Evolutionary conservation across 306 rosid genomes (phyloP).

Genomic region (Fagus crenata): DNA sequence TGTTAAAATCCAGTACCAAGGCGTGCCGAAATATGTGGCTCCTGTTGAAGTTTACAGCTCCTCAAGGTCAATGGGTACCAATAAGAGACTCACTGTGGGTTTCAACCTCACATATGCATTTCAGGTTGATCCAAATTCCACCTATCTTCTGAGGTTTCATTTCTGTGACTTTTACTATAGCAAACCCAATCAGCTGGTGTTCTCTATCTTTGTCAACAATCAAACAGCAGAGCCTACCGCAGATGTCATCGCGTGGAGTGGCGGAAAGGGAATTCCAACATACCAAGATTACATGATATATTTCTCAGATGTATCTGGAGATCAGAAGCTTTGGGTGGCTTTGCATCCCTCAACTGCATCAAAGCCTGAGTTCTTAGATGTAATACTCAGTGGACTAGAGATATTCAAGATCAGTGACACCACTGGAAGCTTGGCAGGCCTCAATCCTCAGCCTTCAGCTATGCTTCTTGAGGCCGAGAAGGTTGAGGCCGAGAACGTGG

Average conservation of each 20-base stretch:
- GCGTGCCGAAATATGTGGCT: slow-evolving; percentile 39
- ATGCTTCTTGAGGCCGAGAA: slow-evolving; percentile 25
- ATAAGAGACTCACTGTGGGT: slow-evolving; percentile 21
- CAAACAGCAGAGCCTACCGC: slow-evolving; percentile 39
- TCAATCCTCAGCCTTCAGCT: slow-evolving; percentile 51
- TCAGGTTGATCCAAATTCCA: slow-evolving; percentile 48
- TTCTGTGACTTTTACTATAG: slow-evolving; percentile 40
- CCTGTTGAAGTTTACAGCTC: slow-evolving; percentile 44
- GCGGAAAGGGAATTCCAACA: slow-evolving; percentile 37
- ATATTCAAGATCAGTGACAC: slow-evolving; percentile 54
- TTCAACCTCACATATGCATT: slow-evolving; percentile 55
- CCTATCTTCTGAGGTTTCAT: slow-evolving; percentile 51
- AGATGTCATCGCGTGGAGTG: slow-evolving; percentile 47
- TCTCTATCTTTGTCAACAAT: slow-evolving; percentile 46
- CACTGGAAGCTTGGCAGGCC: slow-evolving; percentile 43
- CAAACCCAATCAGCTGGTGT: slow-evolving; percentile 36
- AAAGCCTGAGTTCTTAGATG: slow-evolving; percentile 45
- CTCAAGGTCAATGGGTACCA: slow-evolving; percentile 46
- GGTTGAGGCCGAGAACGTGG: not conserved
- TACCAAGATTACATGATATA: slow-evolving; percentile 41
- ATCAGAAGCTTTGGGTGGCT: slow-evolving; percentile 42
- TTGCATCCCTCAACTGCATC: slow-evolving; percentile 32
- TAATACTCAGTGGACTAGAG: slow-evolving; percentile 50
- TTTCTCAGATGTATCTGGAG: slow-evolving; percentile 25
- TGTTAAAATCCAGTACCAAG: slow-evolving; percentile 30